Conservation (phyloP, 75 land plant genomes). For the Cupressus sempervirens region DNA sequence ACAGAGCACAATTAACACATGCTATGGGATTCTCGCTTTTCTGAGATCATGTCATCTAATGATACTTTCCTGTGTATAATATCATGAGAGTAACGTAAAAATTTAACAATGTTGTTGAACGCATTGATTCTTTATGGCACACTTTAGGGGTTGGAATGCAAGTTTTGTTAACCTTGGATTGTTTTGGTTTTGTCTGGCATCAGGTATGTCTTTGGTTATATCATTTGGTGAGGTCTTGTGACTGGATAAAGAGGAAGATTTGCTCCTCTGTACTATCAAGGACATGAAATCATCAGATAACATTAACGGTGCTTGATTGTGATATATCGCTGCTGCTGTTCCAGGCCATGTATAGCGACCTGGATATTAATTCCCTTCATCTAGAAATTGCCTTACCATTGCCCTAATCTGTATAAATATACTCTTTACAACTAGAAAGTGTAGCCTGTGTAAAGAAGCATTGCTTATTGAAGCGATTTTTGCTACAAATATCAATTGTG, state of each 20-base stretch:
- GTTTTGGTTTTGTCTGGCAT: not conserved
- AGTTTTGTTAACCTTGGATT: not conserved
- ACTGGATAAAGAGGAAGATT: not conserved
- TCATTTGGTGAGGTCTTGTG: not conserved
- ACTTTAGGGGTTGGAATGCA: not conserved
- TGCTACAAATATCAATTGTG: too few species aligned
- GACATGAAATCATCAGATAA: not conserved
- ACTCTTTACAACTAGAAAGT: too few species aligned
- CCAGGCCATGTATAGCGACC: not conserved
- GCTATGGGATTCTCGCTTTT: not conserved
- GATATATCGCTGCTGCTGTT: not conserved
- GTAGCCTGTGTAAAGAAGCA: too few species aligned
- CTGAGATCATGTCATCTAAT: too few species aligned
- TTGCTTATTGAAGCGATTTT: too few species aligned
- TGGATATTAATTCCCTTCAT: constrained; percentile 1
- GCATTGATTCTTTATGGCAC: not conserved
- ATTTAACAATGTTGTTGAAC: not conserved
- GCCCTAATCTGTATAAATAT: not conserved
- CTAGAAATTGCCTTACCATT: constrained; percentile 9
- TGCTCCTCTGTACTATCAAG: not conserved
- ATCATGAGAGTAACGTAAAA: not conserved
- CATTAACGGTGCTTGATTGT: not conserved
- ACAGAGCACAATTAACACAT: not conserved
- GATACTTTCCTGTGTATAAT: not conserved
- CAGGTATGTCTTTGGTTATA: not conserved